A percentile compares a stretch with the other conserved stretches of the same genome.
Conservation (phyloP, 2,329 filamentous ascomycete genomes). For the Botrytis fabae region DNA sequence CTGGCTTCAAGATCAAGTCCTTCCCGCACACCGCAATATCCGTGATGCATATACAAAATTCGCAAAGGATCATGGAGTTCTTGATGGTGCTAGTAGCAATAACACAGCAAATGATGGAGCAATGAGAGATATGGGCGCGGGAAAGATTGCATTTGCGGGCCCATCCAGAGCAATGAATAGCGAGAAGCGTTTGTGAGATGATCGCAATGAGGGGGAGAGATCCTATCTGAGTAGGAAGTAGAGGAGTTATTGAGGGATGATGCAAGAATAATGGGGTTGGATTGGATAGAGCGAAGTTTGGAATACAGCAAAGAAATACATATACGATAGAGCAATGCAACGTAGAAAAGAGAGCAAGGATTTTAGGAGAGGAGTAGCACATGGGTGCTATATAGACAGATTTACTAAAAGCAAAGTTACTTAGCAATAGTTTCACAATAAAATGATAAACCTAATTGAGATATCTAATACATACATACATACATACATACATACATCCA, state of each 20-base stretch:
- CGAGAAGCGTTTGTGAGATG: neutral
- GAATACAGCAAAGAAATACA: neutral
- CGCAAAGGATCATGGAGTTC: neutral
- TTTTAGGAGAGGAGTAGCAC: neutral
- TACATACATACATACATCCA: neutral
- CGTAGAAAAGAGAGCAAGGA: neutral
- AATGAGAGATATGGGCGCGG: neutral
- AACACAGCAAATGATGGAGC: neutral
- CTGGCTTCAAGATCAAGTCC: too few species aligned
- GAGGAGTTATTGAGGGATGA: neutral
- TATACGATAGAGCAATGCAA: accelerated
- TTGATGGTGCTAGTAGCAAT: neutral
- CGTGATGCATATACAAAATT: too few species aligned
- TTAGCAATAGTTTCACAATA: neutral
- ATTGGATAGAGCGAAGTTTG: neutral
- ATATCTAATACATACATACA: neutral
- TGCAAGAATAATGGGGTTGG: neutral
- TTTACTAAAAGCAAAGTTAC: neutral
- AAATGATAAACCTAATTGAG: neutral
- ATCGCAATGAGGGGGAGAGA: neutral
- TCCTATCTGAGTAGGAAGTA: neutral
- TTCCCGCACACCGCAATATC: too few species aligned
- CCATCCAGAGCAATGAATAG: neutral
- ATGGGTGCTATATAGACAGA: neutral
- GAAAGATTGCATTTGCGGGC: neutral